A percentile compares a stretch with the other conserved stretches of the same genome.
These are phyloP conservation scores for Phytophthora pisi DNA, from an alignment of 352 stramenopile species.

Conservation along the genomic window DNA sequence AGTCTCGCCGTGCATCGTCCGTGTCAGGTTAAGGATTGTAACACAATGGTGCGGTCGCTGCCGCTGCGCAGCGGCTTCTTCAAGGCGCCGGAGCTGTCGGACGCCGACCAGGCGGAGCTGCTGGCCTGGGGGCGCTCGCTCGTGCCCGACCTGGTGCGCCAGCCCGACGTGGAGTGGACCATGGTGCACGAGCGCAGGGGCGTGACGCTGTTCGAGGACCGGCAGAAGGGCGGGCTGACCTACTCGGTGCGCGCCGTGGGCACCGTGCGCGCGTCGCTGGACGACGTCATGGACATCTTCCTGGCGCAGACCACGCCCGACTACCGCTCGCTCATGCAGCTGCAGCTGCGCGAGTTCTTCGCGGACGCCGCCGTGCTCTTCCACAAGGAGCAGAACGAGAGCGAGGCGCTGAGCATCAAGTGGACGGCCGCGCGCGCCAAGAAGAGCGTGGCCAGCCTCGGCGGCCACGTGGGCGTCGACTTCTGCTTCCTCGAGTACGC, in stretches of 20 bases:
- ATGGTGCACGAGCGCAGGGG: constrained; percentile 74
- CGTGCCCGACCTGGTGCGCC: constrained; percentile 63
- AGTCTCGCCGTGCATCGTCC: too few species aligned
- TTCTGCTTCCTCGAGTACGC: constrained; percentile 84
- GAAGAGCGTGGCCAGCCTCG: constrained; percentile 57
- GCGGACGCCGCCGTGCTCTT: constrained; percentile 75
- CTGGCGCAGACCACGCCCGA: constrained; percentile 58
- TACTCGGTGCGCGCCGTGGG: constrained; percentile 77
- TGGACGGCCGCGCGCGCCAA: constrained; percentile 76
- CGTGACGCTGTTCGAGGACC: constrained; percentile 74
- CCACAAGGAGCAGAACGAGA: constrained; percentile 77
- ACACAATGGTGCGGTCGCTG: constrained; percentile 75
- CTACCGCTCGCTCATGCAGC: constrained; percentile 75
- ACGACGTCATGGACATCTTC: constrained; percentile 87
- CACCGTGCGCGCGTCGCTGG: constrained; percentile 61
- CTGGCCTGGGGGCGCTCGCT: constrained; percentile 78
- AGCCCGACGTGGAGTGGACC: constrained; percentile 81
- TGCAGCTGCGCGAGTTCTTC: constrained; percentile 77
- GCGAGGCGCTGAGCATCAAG: constrained; percentile 81
- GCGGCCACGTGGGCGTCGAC: constrained; percentile 57
- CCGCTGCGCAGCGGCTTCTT: constrained; percentile 84
- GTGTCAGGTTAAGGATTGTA: too few species aligned
- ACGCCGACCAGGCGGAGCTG: constrained; percentile 70
- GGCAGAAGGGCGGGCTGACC: constrained; percentile 80
- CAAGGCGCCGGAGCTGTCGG: constrained; percentile 59